Conservation (phyloP, 2,329 filamentous ascomycete species). For the Pseudocercospora pini-densiflorae region DNA sequence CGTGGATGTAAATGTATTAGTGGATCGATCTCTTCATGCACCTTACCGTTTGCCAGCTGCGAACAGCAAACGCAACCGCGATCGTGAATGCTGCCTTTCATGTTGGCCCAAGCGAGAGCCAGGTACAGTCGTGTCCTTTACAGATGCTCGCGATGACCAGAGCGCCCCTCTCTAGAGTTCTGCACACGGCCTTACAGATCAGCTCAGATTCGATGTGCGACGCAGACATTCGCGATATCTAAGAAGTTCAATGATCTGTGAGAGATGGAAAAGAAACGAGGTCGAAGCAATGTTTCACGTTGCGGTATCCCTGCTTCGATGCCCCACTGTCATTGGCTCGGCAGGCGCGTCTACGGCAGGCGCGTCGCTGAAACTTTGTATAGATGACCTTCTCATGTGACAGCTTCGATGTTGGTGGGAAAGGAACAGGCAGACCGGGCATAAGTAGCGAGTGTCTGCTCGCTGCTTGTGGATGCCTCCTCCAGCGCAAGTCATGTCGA, state of each 20-base stretch:
- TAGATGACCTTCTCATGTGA: slow-evolving; percentile 5
- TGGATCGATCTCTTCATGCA: neutral
- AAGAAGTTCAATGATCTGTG: neutral
- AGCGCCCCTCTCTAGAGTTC: too few species aligned
- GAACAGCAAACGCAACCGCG: neutral
- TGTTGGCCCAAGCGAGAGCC: neutral
- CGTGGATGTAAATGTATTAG: neutral
- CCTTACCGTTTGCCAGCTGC: neutral
- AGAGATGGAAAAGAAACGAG: neutral
- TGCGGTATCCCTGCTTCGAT: neutral
- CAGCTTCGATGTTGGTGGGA: neutral
- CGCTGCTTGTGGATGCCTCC: slow-evolving; percentile 19
- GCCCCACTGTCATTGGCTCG: neutral
- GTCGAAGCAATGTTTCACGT: slow-evolving; percentile 1
- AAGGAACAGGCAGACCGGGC: neutral
- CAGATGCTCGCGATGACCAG: too few species aligned
- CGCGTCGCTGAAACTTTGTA: slow-evolving; percentile 4
- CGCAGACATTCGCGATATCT: neutral
- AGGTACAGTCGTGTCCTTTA: neutral
- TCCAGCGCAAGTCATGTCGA: slow-evolving; percentile 48
- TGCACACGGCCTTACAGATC: neutral
- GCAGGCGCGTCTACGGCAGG: neutral
- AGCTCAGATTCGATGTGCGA: neutral
- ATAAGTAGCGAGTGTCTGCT: slow-evolving; percentile 9
- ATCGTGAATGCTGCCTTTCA: neutral